A percentile compares a stretch with the other conserved stretches of the same genome.
phyloP scores from a whole-genome alignment of 345 rosid genomes.

The Acer yangbiense region DNA sequence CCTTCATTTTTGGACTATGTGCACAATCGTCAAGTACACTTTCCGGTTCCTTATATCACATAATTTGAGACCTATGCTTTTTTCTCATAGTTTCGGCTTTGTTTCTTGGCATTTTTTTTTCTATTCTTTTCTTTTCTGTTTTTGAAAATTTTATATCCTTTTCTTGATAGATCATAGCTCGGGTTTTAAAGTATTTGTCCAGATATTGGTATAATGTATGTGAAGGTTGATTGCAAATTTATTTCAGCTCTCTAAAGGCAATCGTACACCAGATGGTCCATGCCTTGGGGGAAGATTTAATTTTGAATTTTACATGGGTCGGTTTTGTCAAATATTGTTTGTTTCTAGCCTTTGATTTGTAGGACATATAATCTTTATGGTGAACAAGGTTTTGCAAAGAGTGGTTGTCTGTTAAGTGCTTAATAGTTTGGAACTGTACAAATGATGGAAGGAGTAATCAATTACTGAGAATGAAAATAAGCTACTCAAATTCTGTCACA shows the following conservation, averaged over 20 bases:
- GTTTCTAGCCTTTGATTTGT: background rate
- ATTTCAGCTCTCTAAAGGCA: background rate
- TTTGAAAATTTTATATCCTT: background rate
- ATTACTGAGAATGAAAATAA: too few species aligned
- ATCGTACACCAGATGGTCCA: background rate
- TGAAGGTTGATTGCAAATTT: background rate
- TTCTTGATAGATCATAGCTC: background rate
- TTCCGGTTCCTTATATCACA: background rate
- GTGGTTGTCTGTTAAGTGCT: background rate
- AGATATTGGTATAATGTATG: background rate
- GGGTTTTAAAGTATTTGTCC: background rate
- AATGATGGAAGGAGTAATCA: background rate
- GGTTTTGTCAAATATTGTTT: background rate
- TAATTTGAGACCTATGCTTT: background rate
- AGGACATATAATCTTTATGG: background rate
- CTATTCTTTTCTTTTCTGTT: background rate
- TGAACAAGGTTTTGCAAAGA: background rate
- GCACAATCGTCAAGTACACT: conserved; percentile 64
- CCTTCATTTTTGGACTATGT: conserved; percentile 76
- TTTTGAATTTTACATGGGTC: background rate
- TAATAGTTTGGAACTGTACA: background rate
- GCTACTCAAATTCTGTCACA: too few species aligned
- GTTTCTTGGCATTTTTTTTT: conserved; percentile 1
- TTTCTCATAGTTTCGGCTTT: background rate
- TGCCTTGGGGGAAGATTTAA: background rate